Evolutionary conservation across 345 rosid genomes (phyloP).

Genomic region (rapeseed (Brassica napus)): Da-Ae NC_063447.1:61661001-61661500

Average conservation of each 20-base stretch:
- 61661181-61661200: background rate
- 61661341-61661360: slow-evolving; percentile 40
- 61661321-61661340: slow-evolving; percentile 70
- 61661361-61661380: background rate
- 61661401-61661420: slow-evolving; percentile 17
- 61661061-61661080: background rate
- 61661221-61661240: background rate
- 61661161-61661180: slow-evolving; percentile 99
- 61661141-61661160: slow-evolving; percentile 98
- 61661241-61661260: slow-evolving; percentile 62
- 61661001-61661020: slow-evolving; percentile 94
- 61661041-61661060: slow-evolving; percentile 46
- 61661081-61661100: background rate
- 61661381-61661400: slow-evolving; percentile 20
- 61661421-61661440: slow-evolving; percentile 14
- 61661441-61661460: slow-evolving; percentile 13
- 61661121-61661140: slow-evolving; percentile 81
- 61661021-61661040: slow-evolving; percentile 92
- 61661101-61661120: background rate
- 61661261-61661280: slow-evolving; percentile 98
- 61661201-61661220: background rate
- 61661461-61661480: background rate
- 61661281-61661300: slow-evolving; percentile 96
- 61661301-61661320: slow-evolving; percentile 96
- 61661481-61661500: slow-evolving; percentile 28